Conservation (phyloP, 164 flowering plant genomes). For the Pachysandra terminalis region DNA sequence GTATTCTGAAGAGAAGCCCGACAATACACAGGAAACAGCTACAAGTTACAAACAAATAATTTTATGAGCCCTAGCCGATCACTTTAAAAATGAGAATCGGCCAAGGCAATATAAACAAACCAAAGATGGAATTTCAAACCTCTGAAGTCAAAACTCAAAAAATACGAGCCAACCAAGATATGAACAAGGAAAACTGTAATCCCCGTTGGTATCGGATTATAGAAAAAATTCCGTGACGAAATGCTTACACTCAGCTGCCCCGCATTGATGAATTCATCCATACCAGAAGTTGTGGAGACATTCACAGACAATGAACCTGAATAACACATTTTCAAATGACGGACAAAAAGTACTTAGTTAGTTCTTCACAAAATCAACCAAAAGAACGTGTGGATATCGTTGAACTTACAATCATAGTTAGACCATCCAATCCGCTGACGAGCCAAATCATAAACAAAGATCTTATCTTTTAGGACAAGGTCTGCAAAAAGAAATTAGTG, state of each 20-base stretch:
- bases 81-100: no score
- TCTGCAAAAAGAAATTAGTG: conserved; percentile 37
- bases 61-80: no score
- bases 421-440: conserved; percentile 67
- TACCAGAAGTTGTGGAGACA: conserved; percentile 46
- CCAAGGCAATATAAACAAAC: no score
- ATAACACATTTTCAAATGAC: not conserved
- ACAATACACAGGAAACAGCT: no score
- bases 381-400: not conserved
- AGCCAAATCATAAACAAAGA: conserved; percentile 58
- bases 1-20: no score
- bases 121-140: no score
- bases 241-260: conserved; percentile 50
- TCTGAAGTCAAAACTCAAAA: conserved; percentile 15
- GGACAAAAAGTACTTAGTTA: no score
- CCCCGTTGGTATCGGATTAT: conserved; percentile 16
- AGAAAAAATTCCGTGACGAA: conserved; percentile 26
- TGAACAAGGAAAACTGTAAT: conserved; percentile 20
- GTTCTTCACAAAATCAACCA: no score
- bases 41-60: no score
- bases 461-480: conserved; percentile 64
- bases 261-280: conserved; percentile 41
- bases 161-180: conserved; percentile 15
- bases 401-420: conserved; percentile 60
- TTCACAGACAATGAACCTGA: conserved; percentile 58